These are phyloP conservation scores for Colletotrichum sansevieriae DNA, from an alignment of 2,329 filamentous ascomycete genomes.

Conservation along the genomic window DNA sequence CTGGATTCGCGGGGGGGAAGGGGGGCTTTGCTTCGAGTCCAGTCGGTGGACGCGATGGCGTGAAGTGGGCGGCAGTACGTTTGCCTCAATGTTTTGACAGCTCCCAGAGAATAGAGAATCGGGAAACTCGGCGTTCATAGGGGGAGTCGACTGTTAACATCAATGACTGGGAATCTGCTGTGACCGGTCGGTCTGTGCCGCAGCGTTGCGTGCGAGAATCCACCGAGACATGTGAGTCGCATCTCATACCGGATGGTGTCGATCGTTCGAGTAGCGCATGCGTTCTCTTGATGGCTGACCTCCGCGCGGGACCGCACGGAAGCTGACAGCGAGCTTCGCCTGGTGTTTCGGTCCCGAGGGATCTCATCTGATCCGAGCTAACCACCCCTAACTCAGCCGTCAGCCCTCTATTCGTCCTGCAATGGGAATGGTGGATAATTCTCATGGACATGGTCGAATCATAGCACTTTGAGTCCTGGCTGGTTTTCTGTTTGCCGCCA, in stretches of 20 bases:
- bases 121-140: neutral
- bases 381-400: no score
- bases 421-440: no score
- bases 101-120: no score
- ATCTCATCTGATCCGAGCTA: neutral
- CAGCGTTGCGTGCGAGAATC: neutral
- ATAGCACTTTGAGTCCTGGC: no score
- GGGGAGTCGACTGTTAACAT: neutral
- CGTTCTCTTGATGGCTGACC: neutral
- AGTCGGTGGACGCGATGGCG: no score
- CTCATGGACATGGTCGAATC: no score
- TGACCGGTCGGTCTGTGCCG: neutral
- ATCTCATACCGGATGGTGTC: neutral
- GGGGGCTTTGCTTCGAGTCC: no score
- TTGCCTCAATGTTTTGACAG: no score
- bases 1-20: no score
- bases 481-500: no score
- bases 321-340: neutral
- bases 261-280: slow-evolving; percentile 4
- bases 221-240: neutral
- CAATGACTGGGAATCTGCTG: neutral
- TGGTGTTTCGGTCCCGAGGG: neutral
- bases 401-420: no score
- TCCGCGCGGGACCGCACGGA: neutral
- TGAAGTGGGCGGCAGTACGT: no score